Percentiles rank a stretch among this genome's conserved stretches.
phyloP scores from a whole-genome alignment of 805 yeast genomes.

The Yamadazyma kitorensis region DNA sequence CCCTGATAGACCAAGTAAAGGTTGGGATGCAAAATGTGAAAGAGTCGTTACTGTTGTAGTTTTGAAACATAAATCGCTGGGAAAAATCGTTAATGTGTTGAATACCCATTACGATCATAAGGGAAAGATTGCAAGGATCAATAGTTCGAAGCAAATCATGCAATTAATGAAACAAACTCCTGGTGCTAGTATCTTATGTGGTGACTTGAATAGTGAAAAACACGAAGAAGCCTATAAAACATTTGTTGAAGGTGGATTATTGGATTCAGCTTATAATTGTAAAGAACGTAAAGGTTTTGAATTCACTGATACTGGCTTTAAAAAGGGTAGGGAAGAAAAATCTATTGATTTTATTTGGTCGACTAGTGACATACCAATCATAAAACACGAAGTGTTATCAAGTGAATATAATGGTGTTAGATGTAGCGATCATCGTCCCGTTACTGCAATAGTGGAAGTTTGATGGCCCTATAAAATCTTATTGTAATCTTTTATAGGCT shows the following conservation, averaged over 20 bases:
- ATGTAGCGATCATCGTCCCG: slow-evolving; percentile 41
- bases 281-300: slow-evolving; percentile 38
- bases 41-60: slow-evolving; percentile 38
- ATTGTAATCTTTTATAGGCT: not conserved
- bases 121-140: slow-evolving; percentile 30
- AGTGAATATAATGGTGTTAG: slow-evolving; percentile 28
- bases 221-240: slow-evolving; percentile 34
- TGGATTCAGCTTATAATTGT: slow-evolving; percentile 19
- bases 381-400: slow-evolving; percentile 17
- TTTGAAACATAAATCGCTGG: slow-evolving; percentile 20
- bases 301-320: slow-evolving; percentile 43
- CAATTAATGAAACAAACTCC: slow-evolving; percentile 22
- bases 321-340: slow-evolving; percentile 18
- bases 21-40: slow-evolving; percentile 47
- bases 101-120: slow-evolving; percentile 41
- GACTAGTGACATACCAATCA: slow-evolving; percentile 13
- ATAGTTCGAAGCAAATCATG: slow-evolving; percentile 28
- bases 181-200: slow-evolving; percentile 29
- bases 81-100: slow-evolving; percentile 25
- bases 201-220: slow-evolving; percentile 37
- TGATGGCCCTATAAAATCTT: slow-evolving; percentile 1
- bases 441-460: slow-evolving; percentile 14
- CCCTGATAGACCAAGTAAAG: slow-evolving; percentile 28
- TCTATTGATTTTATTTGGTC: slow-evolving; percentile 46
- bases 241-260: slow-evolving; percentile 20